Base-by-base conservation (phyloP, 192 early-diverging fungal species). In the Backusella westeae region DNA sequence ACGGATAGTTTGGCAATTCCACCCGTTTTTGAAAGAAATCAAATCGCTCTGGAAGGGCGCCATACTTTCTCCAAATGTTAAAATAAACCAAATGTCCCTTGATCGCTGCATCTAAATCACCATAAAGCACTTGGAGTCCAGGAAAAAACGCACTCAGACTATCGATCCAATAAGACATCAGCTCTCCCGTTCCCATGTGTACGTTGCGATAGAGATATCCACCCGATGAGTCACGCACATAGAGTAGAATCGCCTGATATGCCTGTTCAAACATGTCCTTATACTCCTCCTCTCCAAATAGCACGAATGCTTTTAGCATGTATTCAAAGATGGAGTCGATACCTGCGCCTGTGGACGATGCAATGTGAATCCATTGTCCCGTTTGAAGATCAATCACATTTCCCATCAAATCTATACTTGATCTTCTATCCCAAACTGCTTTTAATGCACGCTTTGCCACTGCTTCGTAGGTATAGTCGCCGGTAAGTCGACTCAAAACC, bases 261-360 rank as follows among this genome's bases (percentile, higher is more conserved):
- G 94, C 85, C 21, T 82, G 76, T 21, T 92, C 88, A 80, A 97
- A 99, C 76, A 92, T 89, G 12, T 83, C 80, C 6, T 91, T 77
- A 70, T 96, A 97, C 41, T 91, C 86, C 0, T 82, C 69, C 69
- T 96, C 95, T 19, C 93, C 96, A 89, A 98, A 96, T 14, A 96
- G 87, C 3, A 97, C 83, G 75, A 95, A 92, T 15, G 92, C 88
- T 81, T 99, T 99, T 23, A 98, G 78, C 32, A 97, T 81, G 75
- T 99, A 99, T 84, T 97, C 96, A 80, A 92, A 97, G 44, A 95
- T 91, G n/a, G 95, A 96, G 84, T 99, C 97, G 17, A 94, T 89
- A 49, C 96, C 97, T 17, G 96, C 96, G 23, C 97, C 93, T 4
- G 95, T 90, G 19, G 93, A 90, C 10, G 94, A 85, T 63, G 91